Conservation (phyloP, 495 filamentous ascomycete genomes). For the Neurospora sp. region DNA sequence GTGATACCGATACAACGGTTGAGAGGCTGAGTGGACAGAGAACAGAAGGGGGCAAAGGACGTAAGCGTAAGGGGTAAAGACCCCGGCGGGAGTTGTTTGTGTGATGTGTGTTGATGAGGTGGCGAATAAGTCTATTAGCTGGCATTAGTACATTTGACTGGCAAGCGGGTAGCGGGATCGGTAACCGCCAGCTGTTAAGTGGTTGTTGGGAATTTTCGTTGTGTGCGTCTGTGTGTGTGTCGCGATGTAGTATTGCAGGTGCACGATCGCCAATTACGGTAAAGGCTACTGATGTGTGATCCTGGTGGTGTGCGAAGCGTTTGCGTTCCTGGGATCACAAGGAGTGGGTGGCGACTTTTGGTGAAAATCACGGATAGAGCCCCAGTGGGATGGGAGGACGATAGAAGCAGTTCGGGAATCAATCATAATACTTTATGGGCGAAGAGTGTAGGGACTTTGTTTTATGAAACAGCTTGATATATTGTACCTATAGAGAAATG, state of each 20-base stretch:
- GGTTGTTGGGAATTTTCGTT: neutral
- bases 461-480: neutral
- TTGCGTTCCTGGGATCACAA: neutral
- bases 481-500: neutral
- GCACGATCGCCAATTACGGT: neutral
- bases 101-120: neutral
- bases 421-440: neutral
- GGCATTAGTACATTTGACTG: neutral
- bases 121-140: neutral
- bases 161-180: neutral
- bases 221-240: neutral
- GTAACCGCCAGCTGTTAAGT: neutral
- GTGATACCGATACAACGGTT: neutral
- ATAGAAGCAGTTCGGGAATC: neutral
- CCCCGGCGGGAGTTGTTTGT: neutral
- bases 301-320: neutral
- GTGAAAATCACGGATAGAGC: neutral
- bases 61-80: neutral
- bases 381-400: neutral
- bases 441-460: neutral
- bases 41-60: neutral
- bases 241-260: neutral
- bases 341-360: neutral
- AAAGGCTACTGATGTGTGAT: neutral
- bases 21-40: neutral